Percentiles rank a stretch among this genome's conserved stretches.
These are phyloP conservation scores for Cryphonectria naterciae DNA, from an alignment of 2,329 filamentous ascomycete genomes.

Conservation along the genomic window DNA sequence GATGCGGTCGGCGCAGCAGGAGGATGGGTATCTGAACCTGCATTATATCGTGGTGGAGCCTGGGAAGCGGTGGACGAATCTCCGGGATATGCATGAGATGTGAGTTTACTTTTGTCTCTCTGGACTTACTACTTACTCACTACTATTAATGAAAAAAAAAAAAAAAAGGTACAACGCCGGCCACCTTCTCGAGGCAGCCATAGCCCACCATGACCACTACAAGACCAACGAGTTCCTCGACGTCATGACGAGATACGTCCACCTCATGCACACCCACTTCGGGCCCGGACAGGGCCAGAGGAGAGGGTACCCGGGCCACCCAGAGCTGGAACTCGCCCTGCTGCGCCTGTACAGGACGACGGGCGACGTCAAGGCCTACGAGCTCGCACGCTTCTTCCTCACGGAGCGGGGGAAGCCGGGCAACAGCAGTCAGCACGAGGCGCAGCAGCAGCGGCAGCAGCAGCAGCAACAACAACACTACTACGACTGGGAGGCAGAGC, in stretches of 20 bases:
- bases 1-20: conserved; percentile 59
- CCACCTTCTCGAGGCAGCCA: conserved; percentile 63
- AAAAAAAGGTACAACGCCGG: conserved; percentile 62
- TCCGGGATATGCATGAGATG: conserved; percentile 66
- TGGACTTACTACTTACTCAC: background rate
- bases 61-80: conserved; percentile 58
- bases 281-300: conserved; percentile 53
- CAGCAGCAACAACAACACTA: conserved; percentile 52
- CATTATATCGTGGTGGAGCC: conserved; percentile 65
- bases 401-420: conserved; percentile 59
- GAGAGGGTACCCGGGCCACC: conserved; percentile 65
- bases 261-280: conserved; percentile 55
- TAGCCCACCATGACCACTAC: conserved; percentile 59
- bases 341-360: conserved; percentile 43
- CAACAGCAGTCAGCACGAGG: conserved; percentile 48
- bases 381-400: conserved; percentile 60
- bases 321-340: conserved; percentile 55
- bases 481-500: conserved; percentile 56
- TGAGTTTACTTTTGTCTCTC: conserved; percentile 37
- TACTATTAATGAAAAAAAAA: background rate
- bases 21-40: conserved; percentile 66
- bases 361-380: conserved; percentile 42
- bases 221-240: conserved; percentile 55
- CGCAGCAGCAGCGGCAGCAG: conserved; percentile 44
- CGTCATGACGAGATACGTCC: conserved; percentile 58